Base-by-base conservation (phyloP, 441 rosid species). In the Gossypium davidsonii region DNA sequence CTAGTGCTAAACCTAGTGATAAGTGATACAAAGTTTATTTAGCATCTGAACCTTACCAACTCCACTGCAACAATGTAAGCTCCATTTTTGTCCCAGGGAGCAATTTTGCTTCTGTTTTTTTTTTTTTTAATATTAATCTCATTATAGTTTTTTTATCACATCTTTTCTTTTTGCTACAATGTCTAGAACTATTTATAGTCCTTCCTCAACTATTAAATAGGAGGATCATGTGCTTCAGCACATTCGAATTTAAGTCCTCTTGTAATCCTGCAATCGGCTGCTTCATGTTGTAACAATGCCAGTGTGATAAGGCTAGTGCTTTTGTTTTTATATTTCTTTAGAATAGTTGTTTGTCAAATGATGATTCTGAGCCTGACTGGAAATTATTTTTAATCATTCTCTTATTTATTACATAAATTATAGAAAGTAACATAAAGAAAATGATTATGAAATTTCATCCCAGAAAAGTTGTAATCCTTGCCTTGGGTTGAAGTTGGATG, bases 1-100 rank as follows among this genome's bases (percentile, higher is more conserved):
- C 63, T 18, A 60, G 28, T 42, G 70, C 48, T 21, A 66, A 78
- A 44, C 61, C 3, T 49, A 11, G 9, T 72, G 60, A 61, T 28
- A 2, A 20, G 21, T 60, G 64, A 55, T 70, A 10, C 6, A 52
- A 42, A 4, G 60, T 8, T 56, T 21, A 21, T 8, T 56, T 20
- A 56, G 5, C 15, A 59, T 34, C 31, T 5, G 6, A 11, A 25
- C 62, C 63, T 58, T 58, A 14, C 39, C 18, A 12, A 25, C 63
- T 25, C 34, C 37, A 25, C 37, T 58, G 39, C 63, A 25, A 25
- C 62, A 21, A 58, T 11, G 17, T 25, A 12, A 58, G 62, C 62
- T 58, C 62, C 62, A 58, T 58, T 58, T 58, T 58, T 34, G 62
- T 25, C 34, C 37, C 62, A 58, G 14, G 39, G 63, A 23, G 9